phyloP scores from a whole-genome alignment of 148 eudicot species.

The Nyssa sinensis region DNA sequence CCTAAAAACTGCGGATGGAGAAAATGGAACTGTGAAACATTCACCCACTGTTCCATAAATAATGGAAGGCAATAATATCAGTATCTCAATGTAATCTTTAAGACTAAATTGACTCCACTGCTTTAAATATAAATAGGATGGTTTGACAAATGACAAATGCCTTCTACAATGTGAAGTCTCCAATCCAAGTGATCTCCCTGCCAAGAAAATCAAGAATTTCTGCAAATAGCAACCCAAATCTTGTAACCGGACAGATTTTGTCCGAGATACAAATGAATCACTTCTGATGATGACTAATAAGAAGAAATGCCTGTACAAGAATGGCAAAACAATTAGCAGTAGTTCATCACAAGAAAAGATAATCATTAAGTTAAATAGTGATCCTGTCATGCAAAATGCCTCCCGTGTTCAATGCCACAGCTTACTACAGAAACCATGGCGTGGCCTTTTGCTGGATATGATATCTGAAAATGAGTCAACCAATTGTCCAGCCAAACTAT shows the following conservation, averaged over 20 bases:
- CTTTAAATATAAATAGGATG: slow-evolving; percentile 6
- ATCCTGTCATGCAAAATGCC: slow-evolving; percentile 7
- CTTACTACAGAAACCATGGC: slow-evolving; percentile 46
- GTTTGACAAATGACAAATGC: slow-evolving; percentile 6
- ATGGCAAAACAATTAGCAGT: slow-evolving; percentile 19
- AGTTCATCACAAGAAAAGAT: neutral
- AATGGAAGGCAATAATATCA: slow-evolving; percentile 3
- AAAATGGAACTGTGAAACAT: slow-evolving; percentile 1
- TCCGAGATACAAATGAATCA: slow-evolving; percentile 1
- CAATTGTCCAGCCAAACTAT: slow-evolving; percentile 79
- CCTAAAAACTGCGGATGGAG: neutral
- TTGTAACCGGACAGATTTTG: slow-evolving; percentile 1
- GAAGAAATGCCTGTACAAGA: slow-evolving; percentile 25
- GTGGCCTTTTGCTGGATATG: slow-evolving; percentile 62
- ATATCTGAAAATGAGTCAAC: slow-evolving; percentile 74
- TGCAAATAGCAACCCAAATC: slow-evolving; percentile 3
- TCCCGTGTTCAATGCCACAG: slow-evolving; percentile 32
- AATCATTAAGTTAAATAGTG: slow-evolving; percentile 7
- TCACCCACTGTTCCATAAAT: slow-evolving; percentile 16
- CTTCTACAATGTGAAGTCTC: slow-evolving; percentile 15
- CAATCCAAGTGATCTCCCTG: neutral
- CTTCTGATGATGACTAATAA: slow-evolving; percentile 13
- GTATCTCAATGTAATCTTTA: slow-evolving; percentile 3
- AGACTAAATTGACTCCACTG: slow-evolving; percentile 2
- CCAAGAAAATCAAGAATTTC: neutral